Conservation (phyloP, 2,329 filamentous ascomycete genomes). For the Coleophoma cylindrospora region DNA sequence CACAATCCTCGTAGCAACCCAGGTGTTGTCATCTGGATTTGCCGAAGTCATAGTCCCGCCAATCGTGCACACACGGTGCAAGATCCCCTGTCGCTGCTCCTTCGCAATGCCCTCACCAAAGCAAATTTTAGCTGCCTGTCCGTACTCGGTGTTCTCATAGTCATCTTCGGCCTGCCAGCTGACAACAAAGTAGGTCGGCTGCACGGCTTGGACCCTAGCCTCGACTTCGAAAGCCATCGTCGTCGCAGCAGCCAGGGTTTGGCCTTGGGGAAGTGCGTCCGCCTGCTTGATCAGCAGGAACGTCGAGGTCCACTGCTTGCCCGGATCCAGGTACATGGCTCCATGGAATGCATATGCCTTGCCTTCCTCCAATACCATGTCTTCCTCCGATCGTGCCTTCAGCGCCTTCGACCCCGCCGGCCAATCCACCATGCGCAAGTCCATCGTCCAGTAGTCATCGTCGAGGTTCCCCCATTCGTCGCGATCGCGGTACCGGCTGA, state of each 20-base stretch:
- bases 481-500: neutral
- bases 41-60: neutral
- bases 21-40: conserved; percentile 1
- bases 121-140: conserved; percentile 1
- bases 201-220: neutral
- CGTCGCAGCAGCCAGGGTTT: neutral
- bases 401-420: neutral
- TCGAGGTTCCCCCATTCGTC: neutral
- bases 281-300: neutral
- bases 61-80: neutral
- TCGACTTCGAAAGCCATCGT: neutral
- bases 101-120: neutral
- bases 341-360: neutral
- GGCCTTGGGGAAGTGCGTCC: neutral
- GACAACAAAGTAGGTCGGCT: neutral
- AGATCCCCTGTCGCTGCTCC: neutral
- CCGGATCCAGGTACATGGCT: neutral
- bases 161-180: neutral
- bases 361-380: neutral
- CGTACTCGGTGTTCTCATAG: conserved; percentile 1
- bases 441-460: neutral
- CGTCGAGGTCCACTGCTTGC: neutral
- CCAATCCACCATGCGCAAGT: neutral
- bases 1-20: neutral
- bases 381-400: neutral